phyloP scores from a whole-genome alignment of 768 basidiomycete genomes.

The Vararia minispora region DNA sequence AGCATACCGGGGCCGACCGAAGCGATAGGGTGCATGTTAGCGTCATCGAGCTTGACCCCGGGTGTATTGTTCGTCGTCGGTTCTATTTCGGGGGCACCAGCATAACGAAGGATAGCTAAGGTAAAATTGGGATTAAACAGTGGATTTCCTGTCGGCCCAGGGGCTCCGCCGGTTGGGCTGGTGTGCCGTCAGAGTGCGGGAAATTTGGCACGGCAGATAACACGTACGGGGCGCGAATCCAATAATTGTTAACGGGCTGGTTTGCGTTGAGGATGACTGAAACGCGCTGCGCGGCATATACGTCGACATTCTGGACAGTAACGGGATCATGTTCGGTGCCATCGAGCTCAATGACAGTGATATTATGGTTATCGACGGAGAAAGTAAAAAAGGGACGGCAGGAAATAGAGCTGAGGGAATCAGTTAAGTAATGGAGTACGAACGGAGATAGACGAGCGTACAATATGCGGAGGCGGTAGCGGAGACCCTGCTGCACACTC shows the following conservation, averaged over 20 bases:
- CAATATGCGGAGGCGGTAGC: constrained; percentile 15
- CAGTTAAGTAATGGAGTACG: constrained; percentile 5
- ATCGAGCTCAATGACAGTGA: constrained; percentile 16
- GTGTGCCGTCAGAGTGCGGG: not conserved
- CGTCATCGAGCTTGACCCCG: constrained; percentile 11
- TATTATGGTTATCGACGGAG: constrained; percentile 11
- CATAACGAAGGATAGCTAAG: constrained; percentile 30
- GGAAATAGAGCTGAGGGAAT: constrained; percentile 11
- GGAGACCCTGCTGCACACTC: constrained; percentile 9
- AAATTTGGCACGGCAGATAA: not conserved
- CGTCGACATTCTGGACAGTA: constrained; percentile 11
- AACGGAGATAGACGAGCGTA: not conserved
- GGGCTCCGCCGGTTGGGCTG: not conserved
- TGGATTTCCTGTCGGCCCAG: constrained; percentile 21
- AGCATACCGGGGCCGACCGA: constrained; percentile 17
- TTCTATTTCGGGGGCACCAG: constrained; percentile 23
- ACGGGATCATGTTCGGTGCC: constrained; percentile 11
- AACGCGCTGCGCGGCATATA: constrained; percentile 18
- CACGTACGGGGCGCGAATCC: too few species aligned
- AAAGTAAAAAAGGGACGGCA: constrained; percentile 13
- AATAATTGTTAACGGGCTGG: constrained; percentile 4
- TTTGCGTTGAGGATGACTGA: constrained; percentile 5
- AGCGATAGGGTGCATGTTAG: constrained; percentile 15
- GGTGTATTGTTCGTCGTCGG: constrained; percentile 20
- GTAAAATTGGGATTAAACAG: constrained; percentile 11